Evolutionary conservation across 768 basidiomycete genomes (phyloP).

Genomic region (Cystobasidium tubakii): DNA sequence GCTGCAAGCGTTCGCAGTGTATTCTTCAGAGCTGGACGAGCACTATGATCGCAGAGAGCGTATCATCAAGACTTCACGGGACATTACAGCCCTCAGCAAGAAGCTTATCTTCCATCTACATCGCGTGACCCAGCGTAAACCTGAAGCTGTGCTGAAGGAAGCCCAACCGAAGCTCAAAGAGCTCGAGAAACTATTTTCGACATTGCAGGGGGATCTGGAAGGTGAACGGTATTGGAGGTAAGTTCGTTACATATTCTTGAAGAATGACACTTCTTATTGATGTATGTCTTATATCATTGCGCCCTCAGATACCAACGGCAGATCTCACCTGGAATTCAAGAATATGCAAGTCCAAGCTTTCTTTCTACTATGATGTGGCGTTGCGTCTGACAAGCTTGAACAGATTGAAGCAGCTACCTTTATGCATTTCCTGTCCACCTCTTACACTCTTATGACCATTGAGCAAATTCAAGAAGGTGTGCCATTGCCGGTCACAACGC

Average conservation of each 20-base stretch:
- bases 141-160: slow-evolving; percentile 47
- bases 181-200: slow-evolving; percentile 61
- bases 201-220: slow-evolving; percentile 59
- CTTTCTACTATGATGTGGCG: not conserved
- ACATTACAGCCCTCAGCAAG: slow-evolving; percentile 85
- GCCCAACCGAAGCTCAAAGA: slow-evolving; percentile 60
- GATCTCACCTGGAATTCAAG: slow-evolving; percentile 65
- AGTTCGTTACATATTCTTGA: not conserved
- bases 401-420: slow-evolving; percentile 83
- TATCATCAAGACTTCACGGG: slow-evolving; percentile 79
- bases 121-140: slow-evolving; percentile 50
- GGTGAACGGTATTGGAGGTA: slow-evolving; percentile 73
- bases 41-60: slow-evolving; percentile 82
- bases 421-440: slow-evolving; percentile 62
- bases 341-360: slow-evolving; percentile 57
- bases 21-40: slow-evolving; percentile 69
- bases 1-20: slow-evolving; percentile 56
- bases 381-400: not conserved
- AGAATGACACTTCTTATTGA: not conserved
- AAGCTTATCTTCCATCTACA: slow-evolving; percentile 90
- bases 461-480: slow-evolving; percentile 8
- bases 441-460: slow-evolving; percentile 60
- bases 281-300: not conserved
- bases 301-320: slow-evolving; percentile 43
- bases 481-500: slow-evolving; percentile 45